phyloP scores from a whole-genome alignment of 2,329 filamentous ascomycete genomes.

The Sporothrix humicola region DNA sequence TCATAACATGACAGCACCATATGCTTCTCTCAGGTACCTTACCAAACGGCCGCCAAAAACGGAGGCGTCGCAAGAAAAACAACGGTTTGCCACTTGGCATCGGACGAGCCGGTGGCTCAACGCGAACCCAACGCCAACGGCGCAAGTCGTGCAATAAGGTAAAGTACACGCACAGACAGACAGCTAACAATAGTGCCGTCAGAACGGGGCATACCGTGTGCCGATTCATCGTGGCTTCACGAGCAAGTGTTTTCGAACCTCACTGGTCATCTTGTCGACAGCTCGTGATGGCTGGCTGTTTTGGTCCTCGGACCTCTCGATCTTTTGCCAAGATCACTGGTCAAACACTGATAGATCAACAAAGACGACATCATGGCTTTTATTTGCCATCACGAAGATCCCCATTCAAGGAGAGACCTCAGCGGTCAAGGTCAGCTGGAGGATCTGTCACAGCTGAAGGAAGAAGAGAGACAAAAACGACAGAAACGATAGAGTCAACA shows the following conservation, averaged over 20 bases:
- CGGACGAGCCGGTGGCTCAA: neutral
- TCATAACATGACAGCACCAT: no score
- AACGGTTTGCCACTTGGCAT: conserved; percentile 11
- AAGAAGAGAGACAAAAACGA: neutral
- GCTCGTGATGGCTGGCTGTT: no score
- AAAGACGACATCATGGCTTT: neutral
- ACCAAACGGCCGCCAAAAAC: neutral
- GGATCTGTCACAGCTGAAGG: neutral
- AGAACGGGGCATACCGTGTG: neutral
- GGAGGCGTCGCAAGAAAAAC: neutral
- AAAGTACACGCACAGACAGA: neutral
- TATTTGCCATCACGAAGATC: neutral
- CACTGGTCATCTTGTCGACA: no score
- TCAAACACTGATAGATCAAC: neutral
- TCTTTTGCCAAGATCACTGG: neutral
- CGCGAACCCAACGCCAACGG: neutral
- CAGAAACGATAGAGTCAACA: neutral
- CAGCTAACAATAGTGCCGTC: neutral
- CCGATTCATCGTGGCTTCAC: neutral
- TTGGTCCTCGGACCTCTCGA: neutral
- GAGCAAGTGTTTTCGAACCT: no score
- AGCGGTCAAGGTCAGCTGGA: neutral
- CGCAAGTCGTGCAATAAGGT: neutral
- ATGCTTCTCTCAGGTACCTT: neutral
- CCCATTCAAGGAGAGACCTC: conserved; percentile 5